Conservation (phyloP, 139 green algal genomes). For the Chlorella sp. region DNA sequence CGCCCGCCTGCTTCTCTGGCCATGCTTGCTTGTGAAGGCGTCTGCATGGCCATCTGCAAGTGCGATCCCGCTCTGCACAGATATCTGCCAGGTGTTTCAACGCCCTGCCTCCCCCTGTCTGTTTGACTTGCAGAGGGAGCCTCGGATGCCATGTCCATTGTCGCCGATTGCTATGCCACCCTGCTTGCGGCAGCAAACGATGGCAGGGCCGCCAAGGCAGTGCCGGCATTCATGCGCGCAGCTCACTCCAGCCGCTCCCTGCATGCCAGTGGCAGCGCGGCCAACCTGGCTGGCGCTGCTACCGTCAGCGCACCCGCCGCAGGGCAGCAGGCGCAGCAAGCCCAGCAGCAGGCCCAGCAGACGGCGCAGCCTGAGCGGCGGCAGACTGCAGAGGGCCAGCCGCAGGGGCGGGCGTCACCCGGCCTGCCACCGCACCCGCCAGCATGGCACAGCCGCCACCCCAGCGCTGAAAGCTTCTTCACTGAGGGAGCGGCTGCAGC, state of each 20-base stretch:
- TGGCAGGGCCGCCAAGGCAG: background rate
- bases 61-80: too few relatives aligned
- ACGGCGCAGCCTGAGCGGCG: too few relatives aligned
- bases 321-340: background rate
- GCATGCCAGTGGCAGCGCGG: background rate
- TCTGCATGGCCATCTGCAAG: too few relatives aligned
- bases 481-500: background rate
- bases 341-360: background rate
- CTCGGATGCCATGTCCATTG: slow-evolving; percentile 34
- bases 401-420: background rate
- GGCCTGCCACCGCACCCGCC: background rate
- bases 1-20: too few relatives aligned
- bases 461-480: background rate
- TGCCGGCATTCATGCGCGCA: slow-evolving; percentile 26
- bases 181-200: slow-evolving; percentile 6
- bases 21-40: too few relatives aligned
- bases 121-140: slow-evolving; percentile 2
- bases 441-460: background rate
- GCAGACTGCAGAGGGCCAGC: background rate
- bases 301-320: background rate
- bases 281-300: background rate
- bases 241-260: background rate
- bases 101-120: too few relatives aligned
- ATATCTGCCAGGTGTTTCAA: too few relatives aligned
- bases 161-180: slow-evolving; percentile 24